Base-by-base conservation (phyloP, 257 asterid species). In the Nyctanthes arbortristis region DNA sequence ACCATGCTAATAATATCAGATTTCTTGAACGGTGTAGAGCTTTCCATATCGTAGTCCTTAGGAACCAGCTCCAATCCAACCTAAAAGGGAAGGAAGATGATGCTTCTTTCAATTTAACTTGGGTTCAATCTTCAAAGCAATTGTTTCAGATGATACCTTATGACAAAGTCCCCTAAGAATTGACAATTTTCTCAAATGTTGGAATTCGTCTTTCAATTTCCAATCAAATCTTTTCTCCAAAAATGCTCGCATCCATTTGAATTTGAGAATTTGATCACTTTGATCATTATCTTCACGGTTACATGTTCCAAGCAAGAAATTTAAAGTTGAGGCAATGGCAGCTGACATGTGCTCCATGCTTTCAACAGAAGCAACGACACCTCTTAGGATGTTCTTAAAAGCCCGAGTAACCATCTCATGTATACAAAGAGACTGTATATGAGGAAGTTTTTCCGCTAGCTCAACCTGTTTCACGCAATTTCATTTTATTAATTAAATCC, bases 321-420 rank as follows among this genome's bases (percentile, higher is more conserved):
- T 93, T 69, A 93, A 81, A 18, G 96, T 25, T 22, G 92, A 65
- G 47, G 96, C 96, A 70, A 93, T 84, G 70, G 93, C 88, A 40
- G 85, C 65, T 31, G 97, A 74, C 76, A 91, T 81, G 76, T 78
- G 64, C 61, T 87, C 81, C 75, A 68, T 75, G 75, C 77, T 73
- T 73, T 79, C 82, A 78, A 86, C 89, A 65, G 96, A 81, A 65
- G 97, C 94, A 84, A 93, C 86, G 43, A 91, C 99, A 77, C 96
- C 95, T 79, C 87, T 93, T 77, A 93, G 69, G 14, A 84, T 80
- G 80, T 91, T 95, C 92, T 93, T 93, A 71, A 79, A 91, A 73
- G 99, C 94, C 73, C 99, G 97, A 47, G 96, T 87, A 77, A 91
- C 87, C 99, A 93, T 93, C 93, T 93, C 99, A 73, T 93, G n/a